Conservation (phyloP, 1,284 basidiomycete species). For the Malassezia restricta region DNA sequence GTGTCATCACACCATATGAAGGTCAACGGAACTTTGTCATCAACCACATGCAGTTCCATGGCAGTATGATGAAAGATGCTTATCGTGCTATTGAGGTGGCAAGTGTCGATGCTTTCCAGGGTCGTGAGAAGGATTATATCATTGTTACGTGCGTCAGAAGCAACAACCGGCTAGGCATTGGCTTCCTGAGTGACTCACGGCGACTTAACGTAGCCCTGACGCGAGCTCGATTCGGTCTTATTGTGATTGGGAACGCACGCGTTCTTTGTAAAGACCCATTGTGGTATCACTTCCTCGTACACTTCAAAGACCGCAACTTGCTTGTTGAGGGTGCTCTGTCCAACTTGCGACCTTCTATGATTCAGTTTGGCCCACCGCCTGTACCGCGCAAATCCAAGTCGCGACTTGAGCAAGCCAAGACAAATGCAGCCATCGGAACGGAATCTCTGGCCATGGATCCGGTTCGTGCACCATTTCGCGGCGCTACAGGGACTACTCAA, state of each 20-base stretch:
- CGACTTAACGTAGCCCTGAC: constrained; percentile 94
- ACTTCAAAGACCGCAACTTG: constrained; percentile 90
- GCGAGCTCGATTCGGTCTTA: constrained; percentile 91
- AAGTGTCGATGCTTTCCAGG: constrained; percentile 97
- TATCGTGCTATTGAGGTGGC: constrained; percentile 99
- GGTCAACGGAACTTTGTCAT: constrained; percentile 98
- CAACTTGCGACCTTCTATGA: constrained; percentile 95
- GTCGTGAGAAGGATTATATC: constrained; percentile 98
- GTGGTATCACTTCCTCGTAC: constrained; percentile 95
- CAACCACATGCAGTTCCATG: constrained; percentile 98
- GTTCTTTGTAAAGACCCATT: constrained; percentile 79
- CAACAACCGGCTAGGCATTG: constrained; percentile 98
- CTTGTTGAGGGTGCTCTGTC: constrained; percentile 92
- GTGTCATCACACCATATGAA: constrained; percentile 97
- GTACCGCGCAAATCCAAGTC: constrained; percentile 53
- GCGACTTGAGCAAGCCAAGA: constrained; percentile 54
- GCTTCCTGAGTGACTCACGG: constrained; percentile 94
- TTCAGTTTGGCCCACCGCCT: constrained; percentile 65
- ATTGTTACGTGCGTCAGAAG: constrained; percentile 96
- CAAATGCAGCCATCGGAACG: constrained; percentile 18
- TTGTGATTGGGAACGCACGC: constrained; percentile 95
- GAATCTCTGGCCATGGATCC: constrained; percentile 6
- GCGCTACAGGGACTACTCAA: background rate
- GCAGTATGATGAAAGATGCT: constrained; percentile 90
- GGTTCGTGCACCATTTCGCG: constrained; percentile 3